A percentile compares a stretch with the other conserved stretches of the same genome.
These are phyloP conservation scores for Ustilago hordei DNA, from an alignment of 1,284 basidiomycete species.

Conservation along the genomic window DNA sequence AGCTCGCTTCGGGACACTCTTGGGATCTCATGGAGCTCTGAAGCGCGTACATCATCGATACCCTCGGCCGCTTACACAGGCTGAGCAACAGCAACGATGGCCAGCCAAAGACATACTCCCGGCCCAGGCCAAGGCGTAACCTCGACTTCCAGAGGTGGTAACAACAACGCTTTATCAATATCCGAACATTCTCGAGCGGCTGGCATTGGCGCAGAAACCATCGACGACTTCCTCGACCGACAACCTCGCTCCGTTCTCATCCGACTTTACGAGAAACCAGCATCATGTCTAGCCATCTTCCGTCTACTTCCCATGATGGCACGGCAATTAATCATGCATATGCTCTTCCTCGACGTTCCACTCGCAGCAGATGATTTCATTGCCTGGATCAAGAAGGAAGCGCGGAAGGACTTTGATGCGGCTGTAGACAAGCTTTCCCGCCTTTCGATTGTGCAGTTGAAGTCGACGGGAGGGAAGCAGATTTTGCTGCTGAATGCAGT, in stretches of 20 bases:
- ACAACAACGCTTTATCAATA: constrained; percentile 32
- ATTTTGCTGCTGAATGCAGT: constrained; percentile 71
- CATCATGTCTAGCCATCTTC: constrained; percentile 92
- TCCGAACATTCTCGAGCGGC: constrained; percentile 42
- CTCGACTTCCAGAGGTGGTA: constrained; percentile 31
- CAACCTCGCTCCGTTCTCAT: constrained; percentile 86
- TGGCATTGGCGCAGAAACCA: constrained; percentile 59
- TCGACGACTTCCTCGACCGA: constrained; percentile 81
- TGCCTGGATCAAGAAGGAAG: constrained; percentile 80
- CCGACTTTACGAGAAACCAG: constrained; percentile 87
- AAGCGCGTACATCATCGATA: background rate
- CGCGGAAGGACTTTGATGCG: constrained; percentile 71
- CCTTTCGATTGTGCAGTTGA: constrained; percentile 54
- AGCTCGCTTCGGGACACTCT: no score
- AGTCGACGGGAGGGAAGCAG: constrained; percentile 26
- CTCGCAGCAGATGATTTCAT: constrained; percentile 79
- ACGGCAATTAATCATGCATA: constrained; percentile 88
- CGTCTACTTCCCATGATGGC: constrained; percentile 86
- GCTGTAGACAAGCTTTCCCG: constrained; percentile 45
- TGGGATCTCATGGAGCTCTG: background rate
- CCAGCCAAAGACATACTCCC: constrained; percentile 30
- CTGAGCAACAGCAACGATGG: constrained; percentile 10
- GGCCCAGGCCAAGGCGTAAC: constrained; percentile 42
- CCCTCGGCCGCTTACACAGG: no score
- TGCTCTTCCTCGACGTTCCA: constrained; percentile 88